phyloP scores from a whole-genome alignment of 306 rosid genomes.

The Quercus engelmannii region DNA sequence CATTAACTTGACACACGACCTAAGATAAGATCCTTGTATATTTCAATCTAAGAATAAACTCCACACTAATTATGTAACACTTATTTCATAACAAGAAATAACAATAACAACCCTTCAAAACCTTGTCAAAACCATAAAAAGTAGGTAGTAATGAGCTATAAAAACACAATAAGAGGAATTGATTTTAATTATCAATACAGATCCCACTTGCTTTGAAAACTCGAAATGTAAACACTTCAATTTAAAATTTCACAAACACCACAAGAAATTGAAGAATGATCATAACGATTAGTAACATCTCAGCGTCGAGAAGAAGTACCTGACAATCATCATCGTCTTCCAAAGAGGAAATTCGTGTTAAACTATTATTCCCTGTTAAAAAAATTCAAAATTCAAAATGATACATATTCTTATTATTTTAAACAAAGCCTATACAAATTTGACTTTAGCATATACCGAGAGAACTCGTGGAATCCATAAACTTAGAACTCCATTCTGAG shows the following conservation, averaged over 20 bases:
- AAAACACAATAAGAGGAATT: background rate
- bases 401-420: background rate
- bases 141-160: background rate
- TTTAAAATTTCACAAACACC: background rate
- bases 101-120: background rate
- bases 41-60: background rate
- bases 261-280: background rate
- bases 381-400: conserved; percentile 3
- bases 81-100: background rate
- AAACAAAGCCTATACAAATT: conserved; percentile 7
- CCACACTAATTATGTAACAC: background rate
- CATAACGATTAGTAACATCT: background rate
- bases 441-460: conserved; percentile 38
- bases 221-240: background rate
- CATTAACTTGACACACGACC: background rate
- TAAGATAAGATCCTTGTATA: background rate
- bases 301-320: conserved; percentile 23
- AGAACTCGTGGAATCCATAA: conserved; percentile 28
- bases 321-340: conserved; percentile 36
- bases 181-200: background rate
- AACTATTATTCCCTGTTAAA: conserved; percentile 36
- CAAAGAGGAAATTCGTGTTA: conserved; percentile 23
- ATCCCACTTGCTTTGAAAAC: background rate
- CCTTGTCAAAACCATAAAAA: background rate
- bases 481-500: conserved; percentile 35